phyloP scores from a whole-genome alignment of 2,329 filamentous ascomycete species.

The Neoscytalidium dimidiatum region DNA sequence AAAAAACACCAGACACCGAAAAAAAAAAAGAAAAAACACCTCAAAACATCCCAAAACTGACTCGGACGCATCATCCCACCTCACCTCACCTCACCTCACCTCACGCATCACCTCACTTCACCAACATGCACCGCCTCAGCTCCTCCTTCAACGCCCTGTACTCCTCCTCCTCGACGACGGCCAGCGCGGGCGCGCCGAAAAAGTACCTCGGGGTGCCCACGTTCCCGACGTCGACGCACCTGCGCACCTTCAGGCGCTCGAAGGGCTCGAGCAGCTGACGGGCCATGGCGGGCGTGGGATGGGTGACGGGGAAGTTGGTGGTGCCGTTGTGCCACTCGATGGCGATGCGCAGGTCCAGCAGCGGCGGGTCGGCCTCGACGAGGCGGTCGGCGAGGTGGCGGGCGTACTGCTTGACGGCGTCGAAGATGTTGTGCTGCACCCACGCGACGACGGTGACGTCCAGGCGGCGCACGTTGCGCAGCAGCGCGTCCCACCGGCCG shows the following conservation, averaged over 20 bases:
- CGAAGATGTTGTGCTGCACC: constrained; percentile 7
- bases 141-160: constrained; percentile 9
- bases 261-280: constrained; percentile 10
- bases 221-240: background rate
- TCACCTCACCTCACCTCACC: background rate
- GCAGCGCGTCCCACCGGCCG: background rate
- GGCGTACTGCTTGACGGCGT: background rate
- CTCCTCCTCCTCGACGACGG: background rate
- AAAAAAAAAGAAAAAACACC: too few species aligned
- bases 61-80: too few species aligned
- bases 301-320: background rate
- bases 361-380: background rate
- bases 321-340: constrained; percentile 19
- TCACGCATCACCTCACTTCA: background rate
- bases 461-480: background rate
- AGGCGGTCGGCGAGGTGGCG: background rate
- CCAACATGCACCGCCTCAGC: background rate
- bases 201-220: constrained; percentile 10
- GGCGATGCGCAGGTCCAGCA: background rate
- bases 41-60: too few species aligned
- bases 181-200: constrained; percentile 1
- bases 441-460: constrained; percentile 5
- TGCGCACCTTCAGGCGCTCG: background rate
- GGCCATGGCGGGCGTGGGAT: constrained; percentile 4
- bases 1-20: too few species aligned